Evolutionary conservation across 768 basidiomycete genomes (phyloP), one percentile per base, ranked within the genome.

Genomic region (Gloeostereum incarnatum): DNA sequence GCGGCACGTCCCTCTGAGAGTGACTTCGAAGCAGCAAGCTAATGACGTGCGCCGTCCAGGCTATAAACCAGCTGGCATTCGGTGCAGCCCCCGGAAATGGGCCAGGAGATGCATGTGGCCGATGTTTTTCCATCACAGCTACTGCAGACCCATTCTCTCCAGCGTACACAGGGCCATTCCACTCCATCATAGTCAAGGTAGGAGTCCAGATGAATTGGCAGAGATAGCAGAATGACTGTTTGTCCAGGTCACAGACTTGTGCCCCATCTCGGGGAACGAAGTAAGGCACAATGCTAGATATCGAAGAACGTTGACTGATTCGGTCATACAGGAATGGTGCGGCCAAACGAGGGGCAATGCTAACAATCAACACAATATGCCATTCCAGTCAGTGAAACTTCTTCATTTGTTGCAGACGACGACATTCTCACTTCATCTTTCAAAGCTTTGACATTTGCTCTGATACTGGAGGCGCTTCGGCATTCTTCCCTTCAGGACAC

Each of bases 391-490:
- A 47, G 71, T 50, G 23, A 3, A 19, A 17, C 3, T 29, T 31
- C 1, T 10, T 7, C 8, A 31, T 32, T 11, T 18, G 7, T 26
- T 20, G 7, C 40, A 26, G 17, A 20, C 26, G 3, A 31, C 11
- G 9, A 19, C 18, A 22, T 22, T 30, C 16, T 39, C 27, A 10
- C 1, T 14, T 2, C 35, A n/a, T n/a, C n/a, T n/a, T n/a, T n/a
- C n/a, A n/a, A n/a, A 78, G 75, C 52, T 79, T 78, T 49, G 75
- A 78, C 50, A 66, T 79, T 30, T 79, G 76, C 49, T 55, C 68
- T 35, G 77, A 78, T 42, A 74, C 72, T 7, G 73, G 75, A 32
- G 73, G 69, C 7, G 41, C 68, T 10, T 42, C 25, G 2, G 62
- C 60, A 5, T 78, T 78, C 61, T 79, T 78, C 69, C 73, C 74